These are phyloP conservation scores for Pythium insidiosum DNA, from an alignment of 352 stramenopile genomes.

Conservation along the genomic window DNA sequence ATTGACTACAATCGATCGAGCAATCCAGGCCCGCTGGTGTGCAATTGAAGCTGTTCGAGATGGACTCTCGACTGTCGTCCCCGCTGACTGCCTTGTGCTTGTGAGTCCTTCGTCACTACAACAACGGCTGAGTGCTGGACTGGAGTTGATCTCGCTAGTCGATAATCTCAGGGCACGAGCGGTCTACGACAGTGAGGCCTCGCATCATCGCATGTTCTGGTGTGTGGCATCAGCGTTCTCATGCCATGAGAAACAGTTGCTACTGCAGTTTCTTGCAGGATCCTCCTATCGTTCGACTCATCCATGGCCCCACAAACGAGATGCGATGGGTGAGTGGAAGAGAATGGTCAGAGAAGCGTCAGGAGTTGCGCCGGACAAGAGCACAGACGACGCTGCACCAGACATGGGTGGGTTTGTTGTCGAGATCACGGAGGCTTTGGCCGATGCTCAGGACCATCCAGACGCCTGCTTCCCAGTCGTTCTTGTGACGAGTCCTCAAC, in stretches of 20 bases:
- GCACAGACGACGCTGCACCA: no score
- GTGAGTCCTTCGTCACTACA: no score
- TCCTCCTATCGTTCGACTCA: background rate
- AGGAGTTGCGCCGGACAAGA: no score
- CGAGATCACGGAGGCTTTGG: conserved; percentile 31
- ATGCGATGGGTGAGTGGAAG: conserved; percentile 11
- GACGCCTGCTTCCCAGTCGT: conserved; percentile 60
- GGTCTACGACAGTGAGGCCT: conserved; percentile 12
- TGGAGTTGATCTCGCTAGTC: no score
- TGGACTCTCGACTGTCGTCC: conserved; percentile 45
- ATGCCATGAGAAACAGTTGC: conserved; percentile 26
- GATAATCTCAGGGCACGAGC: conserved; percentile 21
- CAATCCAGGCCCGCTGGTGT: background rate
- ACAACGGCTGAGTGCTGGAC: no score
- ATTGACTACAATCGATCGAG: background rate
- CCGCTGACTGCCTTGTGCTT: conserved; percentile 38
- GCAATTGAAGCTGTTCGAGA: conserved; percentile 38
- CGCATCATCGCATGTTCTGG: conserved; percentile 44
- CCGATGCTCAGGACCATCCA: conserved; percentile 32
- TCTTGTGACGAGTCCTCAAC: conserved; percentile 13
- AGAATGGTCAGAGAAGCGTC: no score
- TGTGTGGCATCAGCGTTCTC: conserved; percentile 26
- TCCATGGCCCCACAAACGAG: background rate
- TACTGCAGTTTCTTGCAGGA: conserved; percentile 42
- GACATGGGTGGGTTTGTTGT: no score